Evolutionary conservation across 1,284 basidiomycete genomes (phyloP).

Genomic region (Trametes hirsuta): DNA sequence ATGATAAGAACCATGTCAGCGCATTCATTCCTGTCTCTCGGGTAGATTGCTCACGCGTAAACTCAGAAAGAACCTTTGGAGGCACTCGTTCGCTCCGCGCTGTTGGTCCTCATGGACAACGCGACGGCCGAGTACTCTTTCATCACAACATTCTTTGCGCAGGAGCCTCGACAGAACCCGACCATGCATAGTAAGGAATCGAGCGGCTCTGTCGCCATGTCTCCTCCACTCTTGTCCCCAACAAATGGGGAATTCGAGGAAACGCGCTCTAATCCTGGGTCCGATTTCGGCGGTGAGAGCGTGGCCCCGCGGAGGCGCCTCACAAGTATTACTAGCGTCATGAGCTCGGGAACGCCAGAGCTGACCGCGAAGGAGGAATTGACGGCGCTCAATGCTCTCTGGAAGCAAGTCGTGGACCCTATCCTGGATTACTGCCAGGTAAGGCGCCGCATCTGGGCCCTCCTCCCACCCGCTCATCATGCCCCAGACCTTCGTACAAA

Average conservation of each 20-base stretch:
- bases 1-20: conserved; percentile 82
- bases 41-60: background rate
- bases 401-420: conserved; percentile 92
- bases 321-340: conserved; percentile 33
- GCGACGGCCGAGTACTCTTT: conserved; percentile 90
- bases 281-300: conserved; percentile 29
- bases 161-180: conserved; percentile 35
- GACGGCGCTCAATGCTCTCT: conserved; percentile 61
- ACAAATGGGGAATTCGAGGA: conserved; percentile 36
- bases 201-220: conserved; percentile 36
- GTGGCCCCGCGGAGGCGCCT: conserved; percentile 31
- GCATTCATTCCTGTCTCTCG: no score
- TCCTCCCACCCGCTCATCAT: background rate
- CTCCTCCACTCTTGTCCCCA: conserved; percentile 41
- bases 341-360: conserved; percentile 21
- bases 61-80: conserved; percentile 83
- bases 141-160: conserved; percentile 78
- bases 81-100: conserved; percentile 79
- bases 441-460: conserved; percentile 14
- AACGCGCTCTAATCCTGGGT: conserved; percentile 28
- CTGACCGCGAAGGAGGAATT: conserved; percentile 56
- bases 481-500: conserved; percentile 67
- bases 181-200: conserved; percentile 39
- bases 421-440: conserved; percentile 84
- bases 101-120: conserved; percentile 93